Conservation (phyloP, 805 yeast genomes). For the Ogataea wickerhamii region DNA sequence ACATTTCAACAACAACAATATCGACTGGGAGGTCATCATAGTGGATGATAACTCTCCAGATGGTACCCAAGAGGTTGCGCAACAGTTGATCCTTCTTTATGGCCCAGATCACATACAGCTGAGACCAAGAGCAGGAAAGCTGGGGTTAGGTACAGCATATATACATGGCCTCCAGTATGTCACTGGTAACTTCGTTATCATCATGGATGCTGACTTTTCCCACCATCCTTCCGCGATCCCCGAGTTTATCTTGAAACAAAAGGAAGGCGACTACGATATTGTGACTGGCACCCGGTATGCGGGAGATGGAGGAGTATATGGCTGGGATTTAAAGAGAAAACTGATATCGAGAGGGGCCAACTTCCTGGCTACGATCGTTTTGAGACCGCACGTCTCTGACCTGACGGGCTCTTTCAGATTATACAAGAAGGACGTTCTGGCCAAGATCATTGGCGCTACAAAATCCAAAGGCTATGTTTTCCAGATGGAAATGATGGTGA, state of each 20-base stretch:
- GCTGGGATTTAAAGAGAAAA: slow-evolving; percentile 80
- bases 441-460: slow-evolving; percentile 62
- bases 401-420: slow-evolving; percentile 75
- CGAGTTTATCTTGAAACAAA: slow-evolving; percentile 63
- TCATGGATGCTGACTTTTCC: slow-evolving; percentile 83
- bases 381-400: slow-evolving; percentile 70
- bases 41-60: slow-evolving; percentile 82
- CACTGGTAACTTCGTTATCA: slow-evolving; percentile 70
- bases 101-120: slow-evolving; percentile 60
- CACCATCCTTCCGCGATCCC: slow-evolving; percentile 83
- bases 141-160: slow-evolving; percentile 78
- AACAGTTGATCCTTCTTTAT: slow-evolving; percentile 52
- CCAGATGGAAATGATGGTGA: slow-evolving; percentile 87
- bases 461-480: slow-evolving; percentile 76
- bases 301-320: slow-evolving; percentile 79
- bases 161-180: slow-evolving; percentile 71
- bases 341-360: slow-evolving; percentile 78
- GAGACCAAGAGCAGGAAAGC: slow-evolving; percentile 70
- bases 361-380: slow-evolving; percentile 66
- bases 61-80: slow-evolving; percentile 74
- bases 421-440: slow-evolving; percentile 66
- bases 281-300: slow-evolving; percentile 62
- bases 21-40: slow-evolving; percentile 73
- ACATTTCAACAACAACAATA: slow-evolving; percentile 52
- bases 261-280: slow-evolving; percentile 47